Conservation (phyloP, 177 flowering plant species). For the Vitis hybrid region DNA sequence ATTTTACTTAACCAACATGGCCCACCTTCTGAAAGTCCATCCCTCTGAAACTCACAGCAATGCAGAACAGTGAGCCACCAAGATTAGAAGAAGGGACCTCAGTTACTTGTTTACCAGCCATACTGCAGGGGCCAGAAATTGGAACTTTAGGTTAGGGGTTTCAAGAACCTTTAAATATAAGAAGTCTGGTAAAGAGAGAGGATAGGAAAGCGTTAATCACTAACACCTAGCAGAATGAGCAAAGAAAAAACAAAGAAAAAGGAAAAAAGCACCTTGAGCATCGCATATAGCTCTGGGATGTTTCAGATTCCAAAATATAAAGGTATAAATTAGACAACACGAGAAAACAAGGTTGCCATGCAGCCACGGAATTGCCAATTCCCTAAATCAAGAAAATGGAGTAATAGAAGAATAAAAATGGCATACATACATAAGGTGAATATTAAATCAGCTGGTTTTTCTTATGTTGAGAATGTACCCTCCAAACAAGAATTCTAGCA, state of each 20-base stretch:
- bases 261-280: slow-evolving; percentile 56
- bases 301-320: slow-evolving; percentile 78
- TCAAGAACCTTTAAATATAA: background rate
- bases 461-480: slow-evolving; percentile 43
- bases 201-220: background rate
- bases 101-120: slow-evolving; percentile 90
- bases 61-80: slow-evolving; percentile 77
- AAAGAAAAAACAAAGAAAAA: background rate
- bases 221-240: background rate
- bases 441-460: slow-evolving; percentile 2
- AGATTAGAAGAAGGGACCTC: slow-evolving; percentile 87
- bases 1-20: slow-evolving; percentile 5
- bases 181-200: background rate
- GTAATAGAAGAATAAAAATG: background rate
- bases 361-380: slow-evolving; percentile 89
- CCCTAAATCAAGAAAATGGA: slow-evolving; percentile 53
- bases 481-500: slow-evolving; percentile 92
- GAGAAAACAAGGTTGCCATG: slow-evolving; percentile 92
- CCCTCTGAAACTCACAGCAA: slow-evolving; percentile 82
- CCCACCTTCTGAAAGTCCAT: slow-evolving; percentile 76
- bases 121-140: slow-evolving; percentile 46
- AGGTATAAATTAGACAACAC: slow-evolving; percentile 81
- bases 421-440: background rate
- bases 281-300: slow-evolving; percentile 74
- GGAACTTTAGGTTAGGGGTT: background rate